phyloP scores from a whole-genome alignment of 257 asterid species.

The Capsicum chinense region DNA sequence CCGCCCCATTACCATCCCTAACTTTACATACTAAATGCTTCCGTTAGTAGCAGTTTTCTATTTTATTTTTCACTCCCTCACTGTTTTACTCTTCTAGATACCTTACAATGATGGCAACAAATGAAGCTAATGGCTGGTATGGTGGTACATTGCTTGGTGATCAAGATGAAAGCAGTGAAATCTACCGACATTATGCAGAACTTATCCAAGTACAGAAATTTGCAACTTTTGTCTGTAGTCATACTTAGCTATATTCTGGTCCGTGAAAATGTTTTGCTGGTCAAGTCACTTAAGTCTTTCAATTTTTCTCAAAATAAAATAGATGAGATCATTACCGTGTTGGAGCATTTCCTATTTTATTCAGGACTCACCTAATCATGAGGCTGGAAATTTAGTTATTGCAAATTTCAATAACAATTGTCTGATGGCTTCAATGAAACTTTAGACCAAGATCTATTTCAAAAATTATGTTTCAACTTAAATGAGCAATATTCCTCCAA shows the following conservation, averaged over 20 bases:
- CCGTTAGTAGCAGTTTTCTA: not conserved
- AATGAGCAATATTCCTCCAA: too few species aligned
- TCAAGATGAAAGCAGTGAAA: conserved; percentile 81
- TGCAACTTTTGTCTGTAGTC: not conserved
- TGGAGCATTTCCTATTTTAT: not conserved
- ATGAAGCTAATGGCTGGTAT: conserved; percentile 94
- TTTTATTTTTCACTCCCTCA: not conserved
- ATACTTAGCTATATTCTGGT: not conserved
- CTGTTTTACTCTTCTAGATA: conserved; percentile 52
- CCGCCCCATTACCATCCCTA: too few species aligned
- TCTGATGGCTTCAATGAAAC: too few species aligned
- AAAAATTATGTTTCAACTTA: too few species aligned
- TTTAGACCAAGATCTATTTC: too few species aligned
- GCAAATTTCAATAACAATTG: too few species aligned
- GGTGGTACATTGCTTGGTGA: conserved; percentile 94
- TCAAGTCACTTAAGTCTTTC: not conserved
- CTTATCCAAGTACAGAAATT: conserved; percentile 72
- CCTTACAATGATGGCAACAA: conserved; percentile 76
- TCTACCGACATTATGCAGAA: conserved; percentile 88
- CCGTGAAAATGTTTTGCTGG: conserved; percentile 1
- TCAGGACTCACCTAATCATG: conserved; percentile 19
- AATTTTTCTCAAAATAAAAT: not conserved
- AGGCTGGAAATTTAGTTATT: not conserved
- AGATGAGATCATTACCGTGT: not conserved
- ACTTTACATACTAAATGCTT: not conserved